Conservation (phyloP, 306 rosid species). For the Adenanthera pavonina region DNA sequence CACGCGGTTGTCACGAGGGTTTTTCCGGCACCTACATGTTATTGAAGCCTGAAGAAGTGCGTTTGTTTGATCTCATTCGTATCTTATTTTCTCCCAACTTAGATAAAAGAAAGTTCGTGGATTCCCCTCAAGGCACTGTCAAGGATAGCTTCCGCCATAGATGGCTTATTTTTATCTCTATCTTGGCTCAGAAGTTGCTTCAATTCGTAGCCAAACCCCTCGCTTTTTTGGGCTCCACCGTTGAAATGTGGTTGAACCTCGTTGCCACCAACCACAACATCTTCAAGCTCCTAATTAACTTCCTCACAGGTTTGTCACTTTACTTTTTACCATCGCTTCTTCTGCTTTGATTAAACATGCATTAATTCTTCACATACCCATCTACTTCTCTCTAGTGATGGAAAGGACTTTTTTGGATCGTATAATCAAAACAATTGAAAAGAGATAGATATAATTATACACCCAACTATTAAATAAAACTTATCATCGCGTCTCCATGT, state of each 20-base stretch:
- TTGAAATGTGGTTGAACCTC: conserved; percentile 59
- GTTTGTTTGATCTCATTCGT: conserved; percentile 53
- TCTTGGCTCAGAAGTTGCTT: conserved; percentile 56
- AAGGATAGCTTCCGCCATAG: conserved; percentile 51
- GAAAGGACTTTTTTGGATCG: background rate
- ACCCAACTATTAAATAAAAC: too few relatives aligned
- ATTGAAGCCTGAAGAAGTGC: conserved; percentile 61
- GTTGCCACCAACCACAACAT: conserved; percentile 47
- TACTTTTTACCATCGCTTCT: background rate
- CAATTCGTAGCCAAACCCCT: conserved; percentile 46
- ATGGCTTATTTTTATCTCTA: conserved; percentile 62
- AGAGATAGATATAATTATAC: background rate
- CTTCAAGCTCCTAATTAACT: conserved; percentile 42
- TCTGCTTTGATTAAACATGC: background rate
- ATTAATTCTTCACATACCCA: too few relatives aligned
- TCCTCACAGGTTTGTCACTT: conserved; percentile 50
- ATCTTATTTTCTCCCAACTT: conserved; percentile 50
- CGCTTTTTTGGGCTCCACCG: conserved; percentile 38
- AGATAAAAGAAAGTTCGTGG: conserved; percentile 48
- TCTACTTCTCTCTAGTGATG: too few relatives aligned
- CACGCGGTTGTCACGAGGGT: conserved; percentile 42
- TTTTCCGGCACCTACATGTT: conserved; percentile 62
- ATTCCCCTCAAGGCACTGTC: conserved; percentile 28
- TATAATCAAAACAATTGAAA: background rate
- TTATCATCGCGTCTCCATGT: too few relatives aligned